These are phyloP conservation scores for Colletotrichum viniferum DNA, from an alignment of 2,329 filamentous ascomycete species.

Conservation along the genomic window DNA sequence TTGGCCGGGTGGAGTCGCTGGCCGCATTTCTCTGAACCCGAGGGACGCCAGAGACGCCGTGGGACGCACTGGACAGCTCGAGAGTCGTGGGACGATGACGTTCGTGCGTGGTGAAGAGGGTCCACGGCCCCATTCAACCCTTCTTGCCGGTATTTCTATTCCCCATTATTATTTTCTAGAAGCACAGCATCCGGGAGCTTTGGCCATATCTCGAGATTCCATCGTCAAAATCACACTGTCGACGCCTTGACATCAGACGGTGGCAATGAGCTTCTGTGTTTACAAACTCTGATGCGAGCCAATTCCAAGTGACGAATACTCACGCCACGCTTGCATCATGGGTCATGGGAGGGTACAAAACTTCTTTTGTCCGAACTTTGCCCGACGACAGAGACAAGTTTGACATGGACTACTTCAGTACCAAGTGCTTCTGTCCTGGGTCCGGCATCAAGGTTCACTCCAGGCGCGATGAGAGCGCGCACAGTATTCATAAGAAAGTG, in stretches of 20 bases:
- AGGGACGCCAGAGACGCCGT: conserved; percentile 4
- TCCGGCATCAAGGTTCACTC: conserved; percentile 20
- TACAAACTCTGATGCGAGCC: not conserved
- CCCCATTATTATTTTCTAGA: conserved; percentile 25
- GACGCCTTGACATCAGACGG: conserved; percentile 6
- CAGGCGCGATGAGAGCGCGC: not conserved
- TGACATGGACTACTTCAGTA: not conserved
- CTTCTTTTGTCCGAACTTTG: conserved; percentile 18
- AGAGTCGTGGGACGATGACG: conserved; percentile 23
- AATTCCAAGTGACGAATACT: conserved; percentile 12
- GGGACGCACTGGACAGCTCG: conserved; percentile 3
- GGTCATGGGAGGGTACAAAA: conserved; percentile 7
- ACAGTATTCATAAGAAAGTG: not conserved
- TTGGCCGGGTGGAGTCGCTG: conserved; percentile 6
- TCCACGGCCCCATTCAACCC: conserved; percentile 24
- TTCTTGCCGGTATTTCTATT: conserved; percentile 21
- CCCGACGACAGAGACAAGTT: conserved; percentile 2
- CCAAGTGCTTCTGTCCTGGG: conserved; percentile 5
- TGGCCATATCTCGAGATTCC: conserved; percentile 19
- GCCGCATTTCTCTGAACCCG: conserved; percentile 14
- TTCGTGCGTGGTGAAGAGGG: conserved; percentile 18
- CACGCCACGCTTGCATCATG: conserved; percentile 22
- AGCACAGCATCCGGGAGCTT: conserved; percentile 20
- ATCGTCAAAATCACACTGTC: not conserved
- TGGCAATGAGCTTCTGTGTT: not conserved